Percentiles rank a stretch among this genome's conserved stretches.
Evolutionary conservation across 2,329 filamentous ascomycete genomes (phyloP).

Genomic region (Colletotrichum orchidophilum): DNA sequence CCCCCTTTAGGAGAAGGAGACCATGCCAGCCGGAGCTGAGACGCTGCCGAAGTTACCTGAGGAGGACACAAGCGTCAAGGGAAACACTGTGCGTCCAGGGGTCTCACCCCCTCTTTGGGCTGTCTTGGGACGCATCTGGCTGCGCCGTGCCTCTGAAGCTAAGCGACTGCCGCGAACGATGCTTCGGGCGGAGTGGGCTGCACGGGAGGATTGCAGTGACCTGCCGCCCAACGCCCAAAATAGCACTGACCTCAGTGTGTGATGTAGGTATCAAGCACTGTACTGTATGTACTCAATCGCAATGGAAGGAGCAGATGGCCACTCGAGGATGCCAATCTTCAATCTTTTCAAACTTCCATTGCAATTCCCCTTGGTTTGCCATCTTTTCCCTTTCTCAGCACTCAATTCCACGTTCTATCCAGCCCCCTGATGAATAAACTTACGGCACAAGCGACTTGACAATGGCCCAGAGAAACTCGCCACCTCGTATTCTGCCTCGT

Average conservation of each 20-base stretch:
- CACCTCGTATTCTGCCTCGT: background rate
- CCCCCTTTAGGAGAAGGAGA: background rate
- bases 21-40: background rate
- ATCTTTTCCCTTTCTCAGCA: background rate
- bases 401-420: background rate
- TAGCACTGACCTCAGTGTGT: background rate
- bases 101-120: background rate
- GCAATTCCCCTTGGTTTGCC: background rate
- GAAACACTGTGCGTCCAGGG: constrained; percentile 15
- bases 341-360: no score
- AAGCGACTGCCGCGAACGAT: constrained; percentile 10
- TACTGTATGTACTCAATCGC: background rate
- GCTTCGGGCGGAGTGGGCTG: background rate
- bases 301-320: background rate
- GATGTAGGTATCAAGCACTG: background rate
- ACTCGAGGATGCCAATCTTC: background rate
- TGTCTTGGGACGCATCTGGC: background rate
- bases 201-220: background rate
- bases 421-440: background rate
- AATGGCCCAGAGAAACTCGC: background rate
- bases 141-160: constrained; percentile 17
- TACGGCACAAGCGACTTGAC: background rate
- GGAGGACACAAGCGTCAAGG: background rate
- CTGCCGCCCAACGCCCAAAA: background rate
- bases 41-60: background rate